Evolutionary conservation across 139 green algal species (phyloP).

Genomic region (Chlamydomonas incerta): DNA sequence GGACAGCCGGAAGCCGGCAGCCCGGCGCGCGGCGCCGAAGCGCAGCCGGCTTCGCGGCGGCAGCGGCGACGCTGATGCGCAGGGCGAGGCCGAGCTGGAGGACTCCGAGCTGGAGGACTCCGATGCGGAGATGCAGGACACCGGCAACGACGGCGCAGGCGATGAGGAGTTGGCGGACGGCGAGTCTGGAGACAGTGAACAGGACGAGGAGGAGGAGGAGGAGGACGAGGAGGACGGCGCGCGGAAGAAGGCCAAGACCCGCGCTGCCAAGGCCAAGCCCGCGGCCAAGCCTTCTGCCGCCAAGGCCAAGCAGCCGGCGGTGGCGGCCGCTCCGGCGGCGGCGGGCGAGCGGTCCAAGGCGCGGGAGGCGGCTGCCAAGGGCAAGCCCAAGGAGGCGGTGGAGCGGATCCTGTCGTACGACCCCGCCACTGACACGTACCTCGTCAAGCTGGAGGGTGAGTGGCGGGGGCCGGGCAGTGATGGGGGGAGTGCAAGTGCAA

Average conservation of each 20-base stretch:
- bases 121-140: not conserved
- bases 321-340: not conserved
- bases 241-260: not conserved
- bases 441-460: conserved; percentile 73
- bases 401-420: conserved; percentile 48
- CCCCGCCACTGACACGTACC: conserved; percentile 41
- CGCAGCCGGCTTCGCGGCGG: too few relatives aligned
- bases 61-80: too few relatives aligned
- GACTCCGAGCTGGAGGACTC: conserved; percentile 2
- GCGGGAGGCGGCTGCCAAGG: not conserved
- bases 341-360: too few relatives aligned
- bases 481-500: too few relatives aligned
- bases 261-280: not conserved
- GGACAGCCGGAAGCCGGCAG: not conserved
- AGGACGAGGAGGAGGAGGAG: not conserved
- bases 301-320: not conserved
- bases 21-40: too few relatives aligned
- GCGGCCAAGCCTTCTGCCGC: not conserved
- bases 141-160: not conserved
- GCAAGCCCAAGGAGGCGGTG: conserved; percentile 8
- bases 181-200: not conserved
- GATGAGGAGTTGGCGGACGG: not conserved
- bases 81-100: not conserved
- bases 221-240: not conserved
- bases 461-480: too few relatives aligned